Evolutionary conservation across 1,284 basidiomycete genomes (phyloP).

Genomic region (Flammula alnicola): DNA sequence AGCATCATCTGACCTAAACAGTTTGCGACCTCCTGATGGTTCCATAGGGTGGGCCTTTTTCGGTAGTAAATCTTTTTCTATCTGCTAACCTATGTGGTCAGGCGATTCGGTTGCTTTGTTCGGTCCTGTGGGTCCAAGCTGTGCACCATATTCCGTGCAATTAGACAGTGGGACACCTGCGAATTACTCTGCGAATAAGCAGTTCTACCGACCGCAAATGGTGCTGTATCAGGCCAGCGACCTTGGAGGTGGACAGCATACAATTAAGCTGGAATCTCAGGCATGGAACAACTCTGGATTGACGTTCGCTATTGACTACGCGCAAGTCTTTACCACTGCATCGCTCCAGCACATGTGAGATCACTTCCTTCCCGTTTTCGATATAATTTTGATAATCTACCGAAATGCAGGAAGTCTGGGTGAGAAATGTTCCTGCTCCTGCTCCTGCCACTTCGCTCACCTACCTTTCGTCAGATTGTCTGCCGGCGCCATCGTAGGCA

Average conservation of each 20-base stretch:
- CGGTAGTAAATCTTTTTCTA: not conserved
- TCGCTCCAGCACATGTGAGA: slow-evolving; percentile 24
- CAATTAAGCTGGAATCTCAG: slow-evolving; percentile 29
- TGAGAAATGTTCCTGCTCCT: not conserved
- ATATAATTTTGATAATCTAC: not conserved
- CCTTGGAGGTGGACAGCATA: slow-evolving; percentile 37
- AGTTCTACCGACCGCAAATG: slow-evolving; percentile 37
- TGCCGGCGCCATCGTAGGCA: slow-evolving; percentile 22
- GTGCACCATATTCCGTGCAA: slow-evolving; percentile 40
- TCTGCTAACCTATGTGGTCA: slow-evolving; percentile 12
- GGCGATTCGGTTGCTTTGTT: slow-evolving; percentile 44
- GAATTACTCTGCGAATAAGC: slow-evolving; percentile 36
- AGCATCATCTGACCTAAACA: not conserved
- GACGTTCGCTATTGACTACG: slow-evolving; percentile 42
- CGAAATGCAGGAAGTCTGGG: too few species aligned
- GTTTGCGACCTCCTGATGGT: not conserved
- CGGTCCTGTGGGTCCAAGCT: slow-evolving; percentile 43
- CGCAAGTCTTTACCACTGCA: slow-evolving; percentile 37
- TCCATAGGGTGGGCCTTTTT: slow-evolving; percentile 12
- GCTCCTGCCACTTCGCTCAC: not conserved
- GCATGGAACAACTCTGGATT: slow-evolving; percentile 27
- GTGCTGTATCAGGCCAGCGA: slow-evolving; percentile 42
- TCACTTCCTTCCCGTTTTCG: not conserved
- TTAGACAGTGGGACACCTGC: slow-evolving; percentile 34
- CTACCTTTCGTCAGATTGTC: slow-evolving; percentile 15